A percentile compares a stretch with the other conserved stretches of the same genome.
Evolutionary conservation across 148 eudicot species (phyloP).

Genomic region (Suaeda aralocaspica): DNA sequence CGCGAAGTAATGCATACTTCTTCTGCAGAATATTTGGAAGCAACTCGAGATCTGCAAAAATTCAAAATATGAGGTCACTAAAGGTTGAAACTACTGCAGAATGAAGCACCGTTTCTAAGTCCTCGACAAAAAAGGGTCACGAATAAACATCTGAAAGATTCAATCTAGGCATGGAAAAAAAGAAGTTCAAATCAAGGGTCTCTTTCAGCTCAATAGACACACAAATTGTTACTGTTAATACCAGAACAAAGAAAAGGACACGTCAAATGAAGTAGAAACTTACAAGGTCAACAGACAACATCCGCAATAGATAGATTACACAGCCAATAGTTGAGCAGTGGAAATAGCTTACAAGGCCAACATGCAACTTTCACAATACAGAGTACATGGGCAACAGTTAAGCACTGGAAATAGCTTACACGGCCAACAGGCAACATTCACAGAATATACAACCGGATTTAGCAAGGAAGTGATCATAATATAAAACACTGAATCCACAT

Average conservation of each 20-base stretch:
- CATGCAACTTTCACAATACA: not conserved
- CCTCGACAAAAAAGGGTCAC: not conserved
- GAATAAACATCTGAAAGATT: not conserved
- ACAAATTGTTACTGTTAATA: not conserved
- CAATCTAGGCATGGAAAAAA: not conserved
- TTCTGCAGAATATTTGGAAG: constrained; percentile 70
- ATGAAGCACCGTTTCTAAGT: not conserved
- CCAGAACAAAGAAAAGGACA: not conserved
- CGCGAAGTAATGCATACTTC: constrained; percentile 79
- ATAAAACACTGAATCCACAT: not conserved
- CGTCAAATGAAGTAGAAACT: no score
- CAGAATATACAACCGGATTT: not conserved
- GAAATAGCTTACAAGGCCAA: no score
- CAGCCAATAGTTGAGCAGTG: not conserved
- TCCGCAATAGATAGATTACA: not conserved
- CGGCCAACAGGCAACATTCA: not conserved
- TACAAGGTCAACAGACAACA: not conserved
- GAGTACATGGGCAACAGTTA: no score
- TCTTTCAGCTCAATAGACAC: not conserved
- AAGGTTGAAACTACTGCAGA: not conserved
- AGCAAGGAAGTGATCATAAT: not conserved
- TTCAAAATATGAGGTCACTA: not conserved
- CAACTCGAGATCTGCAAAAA: constrained; percentile 65
- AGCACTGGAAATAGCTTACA: not conserved
- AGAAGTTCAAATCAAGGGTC: not conserved